Conservation (phyloP, 2,329 filamentous ascomycete genomes). For the Aureobasidium zeae region DNA sequence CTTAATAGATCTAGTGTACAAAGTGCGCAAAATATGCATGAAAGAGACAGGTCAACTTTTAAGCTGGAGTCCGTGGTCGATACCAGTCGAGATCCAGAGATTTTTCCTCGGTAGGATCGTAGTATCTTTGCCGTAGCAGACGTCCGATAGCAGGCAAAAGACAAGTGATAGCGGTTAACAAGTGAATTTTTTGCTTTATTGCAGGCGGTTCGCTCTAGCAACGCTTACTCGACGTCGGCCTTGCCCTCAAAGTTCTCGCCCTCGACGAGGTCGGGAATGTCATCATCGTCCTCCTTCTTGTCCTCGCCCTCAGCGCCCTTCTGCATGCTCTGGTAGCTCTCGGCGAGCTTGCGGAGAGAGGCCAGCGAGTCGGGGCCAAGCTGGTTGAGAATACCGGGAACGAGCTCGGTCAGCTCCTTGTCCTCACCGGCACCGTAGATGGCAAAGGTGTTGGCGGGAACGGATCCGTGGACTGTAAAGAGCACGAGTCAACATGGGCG, state of each 20-base stretch:
- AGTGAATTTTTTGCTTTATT: conserved; percentile 13
- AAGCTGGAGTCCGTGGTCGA: no score
- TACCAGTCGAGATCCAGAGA: no score
- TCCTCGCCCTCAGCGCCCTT: conserved; percentile 72
- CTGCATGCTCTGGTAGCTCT: conserved; percentile 99
- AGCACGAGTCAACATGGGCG: conserved; percentile 14
- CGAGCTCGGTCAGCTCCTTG: conserved; percentile 99
- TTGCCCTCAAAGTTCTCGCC: conserved; percentile 97
- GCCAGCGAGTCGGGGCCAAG: conserved; percentile 96
- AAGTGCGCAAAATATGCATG: no score
- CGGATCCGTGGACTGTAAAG: conserved; percentile 80
- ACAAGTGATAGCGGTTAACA: conserved; percentile 3
- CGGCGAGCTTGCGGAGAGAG: conserved; percentile 93
- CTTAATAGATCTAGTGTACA: no score
- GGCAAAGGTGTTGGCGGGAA: conserved; percentile 97
- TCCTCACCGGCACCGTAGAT: conserved; percentile 98
- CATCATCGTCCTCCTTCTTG: conserved; percentile 64
- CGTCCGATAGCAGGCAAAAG: neutral
- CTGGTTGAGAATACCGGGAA: conserved; percentile 98
- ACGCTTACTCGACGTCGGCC: conserved; percentile 66
- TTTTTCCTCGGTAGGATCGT: no score
- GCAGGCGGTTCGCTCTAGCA: neutral
- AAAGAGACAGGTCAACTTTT: no score
- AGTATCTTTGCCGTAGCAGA: no score
- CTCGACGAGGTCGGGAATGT: conserved; percentile 94